Evolutionary conservation across 1,284 basidiomycete species (phyloP).

Genomic region (Cystobasidiaceae sp.): DNA sequence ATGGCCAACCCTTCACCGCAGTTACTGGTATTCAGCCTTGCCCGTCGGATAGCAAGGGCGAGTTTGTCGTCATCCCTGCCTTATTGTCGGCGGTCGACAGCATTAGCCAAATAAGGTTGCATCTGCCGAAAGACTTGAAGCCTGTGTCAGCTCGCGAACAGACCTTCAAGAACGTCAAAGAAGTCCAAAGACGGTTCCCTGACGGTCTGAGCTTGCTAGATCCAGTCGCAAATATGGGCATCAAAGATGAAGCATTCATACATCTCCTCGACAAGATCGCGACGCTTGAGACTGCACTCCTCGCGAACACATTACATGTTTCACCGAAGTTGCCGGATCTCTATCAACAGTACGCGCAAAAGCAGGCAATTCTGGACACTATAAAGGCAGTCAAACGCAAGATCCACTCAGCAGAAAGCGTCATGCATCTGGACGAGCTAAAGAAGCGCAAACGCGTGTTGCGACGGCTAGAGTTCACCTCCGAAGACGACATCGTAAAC

Average conservation of each 20-base stretch:
- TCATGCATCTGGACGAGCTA: constrained; percentile 94
- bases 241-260: constrained; percentile 88
- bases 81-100: constrained; percentile 79
- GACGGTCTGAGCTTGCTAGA: constrained; percentile 82
- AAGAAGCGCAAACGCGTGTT: constrained; percentile 92
- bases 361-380: constrained; percentile 64
- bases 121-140: constrained; percentile 84
- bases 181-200: constrained; percentile 84
- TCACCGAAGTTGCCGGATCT: constrained; percentile 69
- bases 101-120: constrained; percentile 80
- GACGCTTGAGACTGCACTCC: constrained; percentile 75
- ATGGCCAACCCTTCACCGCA: constrained; percentile 38
- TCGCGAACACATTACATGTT: constrained; percentile 65
- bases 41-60: constrained; percentile 59
- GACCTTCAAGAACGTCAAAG: constrained; percentile 79
- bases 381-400: constrained; percentile 74
- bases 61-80: constrained; percentile 82
- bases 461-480: constrained; percentile 85
- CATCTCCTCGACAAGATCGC: constrained; percentile 81
- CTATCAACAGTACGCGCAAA: constrained; percentile 73
- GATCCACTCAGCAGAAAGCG: constrained; percentile 82
- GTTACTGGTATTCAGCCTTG: constrained; percentile 72
- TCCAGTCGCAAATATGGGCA: constrained; percentile 91
- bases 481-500: constrained; percentile 84
- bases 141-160: constrained; percentile 69